These are phyloP conservation scores for Calonectria ilicicola DNA, from an alignment of 2,329 filamentous ascomycete genomes.

Conservation along the genomic window DNA sequence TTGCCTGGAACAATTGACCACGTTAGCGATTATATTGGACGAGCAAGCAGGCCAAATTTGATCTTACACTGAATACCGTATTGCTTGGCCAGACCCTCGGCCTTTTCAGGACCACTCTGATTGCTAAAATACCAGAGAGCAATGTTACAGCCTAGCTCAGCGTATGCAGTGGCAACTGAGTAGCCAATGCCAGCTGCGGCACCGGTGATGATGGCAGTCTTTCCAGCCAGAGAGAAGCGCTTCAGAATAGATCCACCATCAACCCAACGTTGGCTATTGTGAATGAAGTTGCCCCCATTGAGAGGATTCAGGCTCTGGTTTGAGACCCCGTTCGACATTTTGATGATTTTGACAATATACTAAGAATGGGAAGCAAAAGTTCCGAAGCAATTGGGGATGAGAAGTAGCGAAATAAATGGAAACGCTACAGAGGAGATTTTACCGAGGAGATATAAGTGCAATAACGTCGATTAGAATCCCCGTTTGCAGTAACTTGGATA, in stretches of 20 bases:
- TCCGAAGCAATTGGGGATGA: neutral
- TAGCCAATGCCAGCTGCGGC: constrained; percentile 74
- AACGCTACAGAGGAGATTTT: neutral
- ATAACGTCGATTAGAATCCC: neutral
- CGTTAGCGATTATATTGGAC: constrained; percentile 21
- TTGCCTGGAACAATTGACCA: constrained; percentile 59
- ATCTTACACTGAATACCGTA: constrained; percentile 73
- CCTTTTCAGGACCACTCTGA: constrained; percentile 68
- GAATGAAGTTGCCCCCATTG: constrained; percentile 41
- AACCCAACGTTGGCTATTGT: constrained; percentile 34
- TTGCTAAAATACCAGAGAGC: constrained; percentile 77
- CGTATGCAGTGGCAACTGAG: constrained; percentile 70
- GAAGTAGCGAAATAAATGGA: neutral
- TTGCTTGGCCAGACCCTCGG: constrained; percentile 69
- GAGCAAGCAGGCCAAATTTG: too few species aligned
- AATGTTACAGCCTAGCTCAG: constrained; percentile 76
- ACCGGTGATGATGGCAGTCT: constrained; percentile 75
- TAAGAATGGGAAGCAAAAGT: neutral
- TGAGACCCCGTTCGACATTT: constrained; percentile 1
- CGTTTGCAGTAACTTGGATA: neutral
- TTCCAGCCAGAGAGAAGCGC: constrained; percentile 72
- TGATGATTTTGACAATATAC: neutral
- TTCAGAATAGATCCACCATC: constrained; percentile 42
- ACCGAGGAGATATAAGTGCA: neutral
- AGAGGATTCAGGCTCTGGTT: constrained; percentile 34